Evolutionary conservation across 2,329 filamentous ascomycete species (phyloP).

Genomic region (Pyrenochaeta sp.): DNA sequence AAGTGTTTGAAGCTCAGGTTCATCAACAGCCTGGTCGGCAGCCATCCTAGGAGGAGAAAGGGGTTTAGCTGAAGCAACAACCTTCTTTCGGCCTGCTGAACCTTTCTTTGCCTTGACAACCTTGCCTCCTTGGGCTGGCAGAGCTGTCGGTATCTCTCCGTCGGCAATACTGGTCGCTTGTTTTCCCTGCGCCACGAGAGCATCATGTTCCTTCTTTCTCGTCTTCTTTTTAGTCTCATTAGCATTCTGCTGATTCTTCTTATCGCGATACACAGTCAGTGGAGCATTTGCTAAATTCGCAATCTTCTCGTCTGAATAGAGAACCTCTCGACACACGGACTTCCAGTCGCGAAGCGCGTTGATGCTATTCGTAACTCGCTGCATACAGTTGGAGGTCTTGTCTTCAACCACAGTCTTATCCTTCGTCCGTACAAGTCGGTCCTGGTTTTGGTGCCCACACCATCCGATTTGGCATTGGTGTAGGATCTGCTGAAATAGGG

Average conservation of each 20-base stretch:
- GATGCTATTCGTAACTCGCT: slow-evolving; percentile 6
- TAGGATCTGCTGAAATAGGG: slow-evolving; percentile 3
- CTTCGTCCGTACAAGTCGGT: neutral
- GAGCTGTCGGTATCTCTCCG: neutral
- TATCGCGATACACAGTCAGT: neutral
- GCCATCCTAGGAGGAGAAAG: no score
- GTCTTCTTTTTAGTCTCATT: neutral
- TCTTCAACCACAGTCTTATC: neutral
- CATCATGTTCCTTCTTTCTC: neutral
- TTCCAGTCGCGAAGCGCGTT: slow-evolving; percentile 11
- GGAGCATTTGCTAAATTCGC: slow-evolving; percentile 10
- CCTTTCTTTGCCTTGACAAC: neutral
- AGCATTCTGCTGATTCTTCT: neutral
- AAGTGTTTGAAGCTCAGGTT: no score
- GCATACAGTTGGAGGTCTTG: neutral
- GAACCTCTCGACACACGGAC: slow-evolving; percentile 9
- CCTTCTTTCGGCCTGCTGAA: no score
- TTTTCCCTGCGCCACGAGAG: neutral
- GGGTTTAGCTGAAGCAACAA: no score
- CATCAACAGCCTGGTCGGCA: no score
- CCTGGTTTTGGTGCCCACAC: neutral
- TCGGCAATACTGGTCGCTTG: neutral
- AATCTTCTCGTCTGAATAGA: slow-evolving; percentile 6
- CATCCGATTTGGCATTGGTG: slow-evolving; percentile 5
- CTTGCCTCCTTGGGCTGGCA: neutral